Evolutionary conservation across 2,329 filamentous ascomycete genomes (phyloP), one percentile per base, ranked within the genome.

Genomic region (Drechslerella coelobrocha): DNA sequence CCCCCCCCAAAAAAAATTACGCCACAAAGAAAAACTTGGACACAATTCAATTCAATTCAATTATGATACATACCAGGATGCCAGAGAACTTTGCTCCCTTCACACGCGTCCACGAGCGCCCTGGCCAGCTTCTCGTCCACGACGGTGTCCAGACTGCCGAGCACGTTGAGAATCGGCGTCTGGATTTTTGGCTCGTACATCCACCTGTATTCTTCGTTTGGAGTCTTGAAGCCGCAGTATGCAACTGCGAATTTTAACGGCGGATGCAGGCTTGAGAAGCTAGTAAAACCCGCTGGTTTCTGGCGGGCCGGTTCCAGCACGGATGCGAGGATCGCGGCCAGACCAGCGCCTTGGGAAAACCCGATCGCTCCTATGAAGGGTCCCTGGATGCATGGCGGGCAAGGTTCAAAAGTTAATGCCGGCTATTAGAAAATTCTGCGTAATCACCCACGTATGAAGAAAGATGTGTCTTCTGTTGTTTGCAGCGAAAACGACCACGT

Each of bases 81-180:
- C 78, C 84, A 86, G 56, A 89, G 82, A n/a, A 88, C 82, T 59
- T 83, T 81, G 47, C 81, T 78, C 1, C 80, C 81, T 9, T 77
- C 82, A 78, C 85, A 88, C 31, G 82, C 83, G 47, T 85, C 81
- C 6, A 86, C 81, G 53, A 89, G 76, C 61, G 80, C 78, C 75
- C 85, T 78, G 78, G 83, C 85, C 77, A 85, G 79, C 55, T 78
- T 77, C 78, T 89, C 86, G 27, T 85, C 84, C 1, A 89, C 87
- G 12, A 88, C 85, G 14, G 84, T 84, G 80, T 89, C 87, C 75
- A 88, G 78, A 52, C 81, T 83, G 1, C 87, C 87, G 34, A 89
- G 73, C 60, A 89, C 84, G 81, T 89, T 86, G 76, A 87, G 76
- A 72, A 87, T 80, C 0, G 86, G 85, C 57, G 87, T 88, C 73